Base-by-base conservation (phyloP, 176 grass and related monocot species). In the Aegilops bicornis region DNA sequence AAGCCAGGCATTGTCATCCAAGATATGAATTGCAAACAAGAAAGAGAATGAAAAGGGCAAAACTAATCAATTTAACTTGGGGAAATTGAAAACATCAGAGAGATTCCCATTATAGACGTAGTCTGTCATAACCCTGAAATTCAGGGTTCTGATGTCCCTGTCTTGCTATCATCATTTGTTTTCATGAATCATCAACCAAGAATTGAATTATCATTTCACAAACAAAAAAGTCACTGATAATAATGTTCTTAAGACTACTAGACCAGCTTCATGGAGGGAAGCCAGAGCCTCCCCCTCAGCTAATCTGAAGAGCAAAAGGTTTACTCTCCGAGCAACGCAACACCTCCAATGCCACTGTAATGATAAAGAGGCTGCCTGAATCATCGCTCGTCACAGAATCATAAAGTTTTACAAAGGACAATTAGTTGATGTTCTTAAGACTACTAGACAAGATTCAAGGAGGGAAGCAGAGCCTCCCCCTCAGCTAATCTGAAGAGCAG, bases 341-440 rank as follows among this genome's bases (percentile, higher is more conserved):
- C 89, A 92, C 94, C 91, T 96, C 88, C 89, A 92, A 86, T 93
- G 92, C 79, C 91, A 97, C 84, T 69, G 47, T 3, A 64, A 42
- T 36, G 91, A 86, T 88, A 90, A 90, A 94, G 94, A 83, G 92
- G 91, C 87, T 97, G 94, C 92, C 94, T 94, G 91, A 97, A 86
- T 89, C 83, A 16, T 89, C 76, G 79, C 92, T 97, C 92, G 87
- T 90, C 22, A 54, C 19, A 58, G 7, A 22, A 54, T 6, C n/a
- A n/a, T n/a, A n/a, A n/a, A n/a, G 39, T 7, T 54, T 0, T 7
- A 54, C 50, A 2, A 7, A 19, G 16, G 50, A 54, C 15, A 1
- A 54, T 19, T 54, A 19, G 47, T 50, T 42, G 2, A 67, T 96
- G 89, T 97, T 62, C 94, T 89, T 82, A 82, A 27, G 83, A 92